phyloP scores from a whole-genome alignment of 176 grass and related monocot genomes.

The Oropetium thomaeum region DNA sequence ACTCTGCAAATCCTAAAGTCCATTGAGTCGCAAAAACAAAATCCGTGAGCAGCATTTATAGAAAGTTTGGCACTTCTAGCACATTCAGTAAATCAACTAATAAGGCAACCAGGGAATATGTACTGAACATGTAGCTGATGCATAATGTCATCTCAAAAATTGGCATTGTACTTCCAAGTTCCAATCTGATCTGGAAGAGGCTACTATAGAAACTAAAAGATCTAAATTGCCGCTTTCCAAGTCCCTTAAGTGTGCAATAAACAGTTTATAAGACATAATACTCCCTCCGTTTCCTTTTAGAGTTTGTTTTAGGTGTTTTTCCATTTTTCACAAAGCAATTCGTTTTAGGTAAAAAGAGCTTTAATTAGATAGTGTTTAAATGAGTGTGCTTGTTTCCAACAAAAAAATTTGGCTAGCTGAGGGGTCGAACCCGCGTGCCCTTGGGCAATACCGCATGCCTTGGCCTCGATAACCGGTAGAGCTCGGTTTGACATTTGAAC shows the following conservation, averaged over 20 bases:
- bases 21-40: too few relatives aligned
- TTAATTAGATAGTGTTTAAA: too few relatives aligned
- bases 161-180: background rate
- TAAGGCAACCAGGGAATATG: background rate
- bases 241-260: background rate
- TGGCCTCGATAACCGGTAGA: too few relatives aligned
- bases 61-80: background rate
- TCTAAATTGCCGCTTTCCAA: background rate
- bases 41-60: conserved; percentile 4
- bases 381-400: too few relatives aligned
- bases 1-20: background rate
- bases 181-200: background rate
- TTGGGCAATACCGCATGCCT: too few relatives aligned
- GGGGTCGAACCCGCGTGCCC: too few relatives aligned
- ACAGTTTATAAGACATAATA: background rate
- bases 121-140: background rate
- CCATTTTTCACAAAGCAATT: too few relatives aligned
- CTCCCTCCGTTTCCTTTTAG: too few relatives aligned
- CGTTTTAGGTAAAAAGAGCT: too few relatives aligned
- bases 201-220: background rate
- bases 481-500: too few relatives aligned
- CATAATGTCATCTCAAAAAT: background rate
- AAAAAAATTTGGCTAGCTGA: too few relatives aligned
- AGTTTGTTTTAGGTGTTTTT: too few relatives aligned
- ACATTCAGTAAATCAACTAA: background rate